Base-by-base conservation (phyloP, 2,329 filamentous ascomycete species). In the Fusarium citri region DNA sequence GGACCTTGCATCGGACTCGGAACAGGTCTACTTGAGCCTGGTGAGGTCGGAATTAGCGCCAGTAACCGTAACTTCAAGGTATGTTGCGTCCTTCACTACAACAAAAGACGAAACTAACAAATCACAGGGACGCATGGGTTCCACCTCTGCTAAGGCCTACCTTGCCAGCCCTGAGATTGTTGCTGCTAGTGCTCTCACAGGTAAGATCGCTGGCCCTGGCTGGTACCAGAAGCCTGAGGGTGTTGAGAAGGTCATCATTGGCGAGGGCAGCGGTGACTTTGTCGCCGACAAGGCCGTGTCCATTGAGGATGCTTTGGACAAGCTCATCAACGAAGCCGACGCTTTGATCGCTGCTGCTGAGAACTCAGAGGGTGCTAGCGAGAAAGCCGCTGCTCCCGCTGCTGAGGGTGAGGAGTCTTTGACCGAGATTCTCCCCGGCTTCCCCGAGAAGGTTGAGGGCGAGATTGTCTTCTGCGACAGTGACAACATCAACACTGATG, bases 151-250 rank as follows among this genome's bases (percentile, higher is more conserved):
- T 0, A 90, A 94, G 75, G 93, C 94, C 0, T 98, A 97, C 78
- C 89, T 98, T 1, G 92, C 91, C 8, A 95, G 92, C 71, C 94
- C 96, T 1, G 94, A 98, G 76, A 91, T 97, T 4, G 95, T 98
- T 1, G 95, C 95, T 6, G 94, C 96, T 10, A 97, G 93, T 74
- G 95, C 95, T 4, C 81, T 98, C 0, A 75, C 84, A 18, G 92
- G 92, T 15, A 86, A 86, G 65, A 94, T 94, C 37, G 83, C 89
- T 12, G 92, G 94, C 0, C 92, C 95, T 2, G 93, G 92, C 25
- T 90, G 87, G 86, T 98, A 97, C 77, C 78, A 93, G 78, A 86
- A 87, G 75, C 92, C 93, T 0, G 88, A 90, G 56, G 89, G 87
- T 50, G 88, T 89, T 37, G 82, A 87, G 56, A 89, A 92, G 77